A percentile compares a stretch with the other conserved stretches of the same genome.
These are phyloP conservation scores for Dujonia santamariae DNA, from an alignment of 1,139 yeast species.

Conservation along the genomic window DNA sequence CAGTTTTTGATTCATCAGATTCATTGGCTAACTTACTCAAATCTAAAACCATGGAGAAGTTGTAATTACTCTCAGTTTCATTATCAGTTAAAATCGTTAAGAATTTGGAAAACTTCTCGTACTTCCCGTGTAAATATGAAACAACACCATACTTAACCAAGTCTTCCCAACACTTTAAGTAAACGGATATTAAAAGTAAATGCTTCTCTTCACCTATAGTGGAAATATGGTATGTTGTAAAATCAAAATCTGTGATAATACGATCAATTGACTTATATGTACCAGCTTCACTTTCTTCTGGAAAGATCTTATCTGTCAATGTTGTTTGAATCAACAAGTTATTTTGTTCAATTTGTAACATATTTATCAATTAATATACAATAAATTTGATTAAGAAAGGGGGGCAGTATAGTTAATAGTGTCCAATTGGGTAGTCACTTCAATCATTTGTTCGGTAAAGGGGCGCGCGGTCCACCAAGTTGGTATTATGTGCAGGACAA, in stretches of 20 bases:
- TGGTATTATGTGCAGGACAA: too few relatives aligned
- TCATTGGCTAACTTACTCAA: constrained; percentile 40
- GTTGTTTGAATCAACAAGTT: constrained; percentile 44
- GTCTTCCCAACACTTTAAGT: constrained; percentile 76
- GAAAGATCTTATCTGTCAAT: constrained; percentile 34
- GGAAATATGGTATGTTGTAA: constrained; percentile 88
- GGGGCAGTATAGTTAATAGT: too few relatives aligned
- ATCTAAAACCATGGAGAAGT: constrained; percentile 74
- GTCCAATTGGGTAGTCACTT: too few relatives aligned
- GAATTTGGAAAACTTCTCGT: constrained; percentile 27
- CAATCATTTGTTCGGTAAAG: too few relatives aligned
- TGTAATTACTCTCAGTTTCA: constrained; percentile 71
- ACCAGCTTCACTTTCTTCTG: constrained; percentile 36
- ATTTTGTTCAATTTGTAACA: constrained; percentile 46
- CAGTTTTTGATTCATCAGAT: constrained; percentile 43
- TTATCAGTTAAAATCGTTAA: constrained; percentile 24
- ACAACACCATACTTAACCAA: constrained; percentile 64
- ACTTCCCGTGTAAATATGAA: constrained; percentile 39
- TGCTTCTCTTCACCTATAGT: constrained; percentile 68
- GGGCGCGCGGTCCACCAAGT: too few relatives aligned
- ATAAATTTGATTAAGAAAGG: too few relatives aligned
- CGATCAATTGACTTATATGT: constrained; percentile 67
- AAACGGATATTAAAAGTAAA: constrained; percentile 63
- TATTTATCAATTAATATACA: too few relatives aligned
- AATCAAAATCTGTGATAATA: constrained; percentile 90